Conservation (phyloP, 257 asterid genomes). For the Rubia yunnanensis region DNA sequence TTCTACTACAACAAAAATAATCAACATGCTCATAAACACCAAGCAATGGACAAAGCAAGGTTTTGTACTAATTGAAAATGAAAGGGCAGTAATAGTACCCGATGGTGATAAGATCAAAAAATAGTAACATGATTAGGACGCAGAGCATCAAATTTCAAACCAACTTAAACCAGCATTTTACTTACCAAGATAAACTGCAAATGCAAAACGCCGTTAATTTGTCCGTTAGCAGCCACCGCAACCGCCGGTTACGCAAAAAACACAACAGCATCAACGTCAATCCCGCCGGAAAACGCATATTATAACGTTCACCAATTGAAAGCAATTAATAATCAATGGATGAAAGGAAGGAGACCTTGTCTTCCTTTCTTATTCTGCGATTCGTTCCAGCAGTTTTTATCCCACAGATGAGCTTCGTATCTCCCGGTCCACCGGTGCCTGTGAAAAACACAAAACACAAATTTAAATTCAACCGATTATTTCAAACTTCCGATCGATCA, state of each 20-base stretch:
- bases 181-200: conserved; percentile 92
- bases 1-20: no score
- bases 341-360: conserved; percentile 49
- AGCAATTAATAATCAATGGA: background rate
- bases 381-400: conserved; percentile 94
- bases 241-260: conserved; percentile 8
- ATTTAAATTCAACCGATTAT: background rate
- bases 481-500: background rate
- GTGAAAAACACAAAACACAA: background rate
- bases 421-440: conserved; percentile 99
- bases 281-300: conserved; percentile 16
- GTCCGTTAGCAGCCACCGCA: conserved; percentile 27
- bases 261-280: conserved; percentile 15
- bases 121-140: background rate
- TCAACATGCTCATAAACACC: no score
- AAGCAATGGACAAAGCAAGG: background rate
- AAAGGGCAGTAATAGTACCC: background rate
- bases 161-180: conserved; percentile 8
- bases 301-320: background rate
- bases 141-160: background rate
- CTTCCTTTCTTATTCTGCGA: conserved; percentile 90
- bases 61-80: background rate
- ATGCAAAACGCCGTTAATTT: conserved; percentile 5
- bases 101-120: conserved; percentile 5
- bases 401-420: conserved; percentile 97